Conservation (phyloP, 371 early-diverging fungal species). For the Zychaea mexicana region DNA sequence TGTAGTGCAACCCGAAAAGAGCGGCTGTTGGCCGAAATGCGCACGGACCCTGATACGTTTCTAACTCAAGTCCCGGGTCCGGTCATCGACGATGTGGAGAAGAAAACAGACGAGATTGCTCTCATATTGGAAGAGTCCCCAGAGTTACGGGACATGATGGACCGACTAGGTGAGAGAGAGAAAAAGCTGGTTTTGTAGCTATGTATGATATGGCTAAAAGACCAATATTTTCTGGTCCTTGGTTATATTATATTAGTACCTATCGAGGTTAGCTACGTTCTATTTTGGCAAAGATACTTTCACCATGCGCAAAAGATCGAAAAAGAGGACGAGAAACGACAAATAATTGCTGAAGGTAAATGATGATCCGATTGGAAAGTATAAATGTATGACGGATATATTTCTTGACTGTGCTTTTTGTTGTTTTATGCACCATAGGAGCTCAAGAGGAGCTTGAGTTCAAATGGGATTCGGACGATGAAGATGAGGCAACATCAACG, state of each 20-base stretch:
- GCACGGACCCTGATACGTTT: conserved; percentile 33
- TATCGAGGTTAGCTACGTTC: conserved; percentile 42
- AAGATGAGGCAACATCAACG: conserved; percentile 21
- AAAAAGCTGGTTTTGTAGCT: not conserved
- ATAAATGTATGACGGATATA: not conserved
- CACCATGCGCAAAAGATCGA: conserved; percentile 50
- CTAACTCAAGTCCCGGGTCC: conserved; percentile 24
- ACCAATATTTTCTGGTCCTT: no score
- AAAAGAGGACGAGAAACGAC: conserved; percentile 48
- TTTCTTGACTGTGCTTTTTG: not conserved
- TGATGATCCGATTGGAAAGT: not conserved
- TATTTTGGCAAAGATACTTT: conserved; percentile 54
- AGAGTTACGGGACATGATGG: conserved; percentile 46
- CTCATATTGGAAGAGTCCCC: conserved; percentile 35
- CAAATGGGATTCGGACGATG: conserved; percentile 55
- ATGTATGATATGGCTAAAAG: no score
- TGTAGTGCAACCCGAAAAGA: conserved; percentile 48
- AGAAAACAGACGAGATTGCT: conserved; percentile 49
- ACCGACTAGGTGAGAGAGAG: conserved; percentile 28
- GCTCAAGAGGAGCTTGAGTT: conserved; percentile 45
- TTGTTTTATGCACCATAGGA: not conserved
- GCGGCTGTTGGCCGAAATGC: conserved; percentile 41
- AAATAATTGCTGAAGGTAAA: conserved; percentile 40
- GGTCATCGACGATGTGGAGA: conserved; percentile 36
- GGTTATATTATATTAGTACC: no score